Conservation (phyloP, 441 rosid species). For the Hypseocharis bilobata region DNA sequence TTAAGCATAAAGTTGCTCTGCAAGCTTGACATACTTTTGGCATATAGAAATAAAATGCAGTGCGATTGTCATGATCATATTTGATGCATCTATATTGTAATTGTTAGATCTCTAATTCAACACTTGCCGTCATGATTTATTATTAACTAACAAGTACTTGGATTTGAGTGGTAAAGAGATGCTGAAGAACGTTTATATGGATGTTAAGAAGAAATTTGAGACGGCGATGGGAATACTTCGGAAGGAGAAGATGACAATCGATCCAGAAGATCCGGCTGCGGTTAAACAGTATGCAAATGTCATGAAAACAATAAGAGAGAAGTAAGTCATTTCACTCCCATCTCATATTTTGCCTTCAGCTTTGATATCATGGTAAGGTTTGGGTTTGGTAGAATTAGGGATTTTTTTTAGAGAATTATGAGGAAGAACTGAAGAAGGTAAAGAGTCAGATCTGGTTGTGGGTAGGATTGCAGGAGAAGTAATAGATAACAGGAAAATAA, state of each 20-base stretch:
- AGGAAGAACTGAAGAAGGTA: too few relatives aligned
- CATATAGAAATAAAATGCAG: neutral
- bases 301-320: conserved; percentile 82
- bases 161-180: conserved; percentile 43
- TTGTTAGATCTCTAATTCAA: neutral
- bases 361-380: neutral
- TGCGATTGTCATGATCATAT: neutral
- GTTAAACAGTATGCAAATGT: conserved; percentile 72
- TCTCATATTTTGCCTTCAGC: neutral
- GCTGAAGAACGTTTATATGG: conserved; percentile 79
- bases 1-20: neutral
- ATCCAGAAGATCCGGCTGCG: conserved; percentile 81
- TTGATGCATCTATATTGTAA: neutral
- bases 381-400: too few relatives aligned
- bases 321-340: conserved; percentile 38
- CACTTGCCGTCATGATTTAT: conserved; percentile 1
- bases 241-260: conserved; percentile 80
- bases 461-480: too few relatives aligned
- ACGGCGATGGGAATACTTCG: conserved; percentile 66
- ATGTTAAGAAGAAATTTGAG: conserved; percentile 71
- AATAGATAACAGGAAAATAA: too few relatives aligned
- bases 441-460: too few relatives aligned
- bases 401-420: too few relatives aligned
- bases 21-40: neutral
- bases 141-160: conserved; percentile 19